Percentiles rank a stretch among this genome's conserved stretches.
phyloP scores from a whole-genome alignment of 345 rosid genomes.

The Brassica incana region DNA sequence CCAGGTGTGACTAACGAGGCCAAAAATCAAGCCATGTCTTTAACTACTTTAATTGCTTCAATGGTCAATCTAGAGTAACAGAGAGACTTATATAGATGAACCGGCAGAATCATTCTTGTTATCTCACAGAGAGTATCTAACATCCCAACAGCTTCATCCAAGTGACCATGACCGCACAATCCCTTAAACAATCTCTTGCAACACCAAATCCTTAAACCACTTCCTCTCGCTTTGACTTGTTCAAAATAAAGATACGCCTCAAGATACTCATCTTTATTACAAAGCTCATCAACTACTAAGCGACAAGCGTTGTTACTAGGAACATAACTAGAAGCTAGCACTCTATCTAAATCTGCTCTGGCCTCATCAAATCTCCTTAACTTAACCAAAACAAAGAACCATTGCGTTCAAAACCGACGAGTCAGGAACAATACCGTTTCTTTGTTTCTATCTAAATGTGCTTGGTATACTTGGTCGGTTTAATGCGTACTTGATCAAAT shows the following conservation, averaged over 20 bases:
- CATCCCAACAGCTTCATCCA: slow-evolving; percentile 54
- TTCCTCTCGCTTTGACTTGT: slow-evolving; percentile 33
- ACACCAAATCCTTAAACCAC: slow-evolving; percentile 45
- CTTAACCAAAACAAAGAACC: slow-evolving; percentile 54
- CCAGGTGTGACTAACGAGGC: slow-evolving; percentile 38
- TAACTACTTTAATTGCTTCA: slow-evolving; percentile 56
- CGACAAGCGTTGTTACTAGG: slow-evolving; percentile 44
- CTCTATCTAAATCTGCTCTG: slow-evolving; percentile 45
- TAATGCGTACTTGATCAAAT: not conserved
- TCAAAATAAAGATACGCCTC: slow-evolving; percentile 54
- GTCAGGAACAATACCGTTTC: slow-evolving; percentile 49
- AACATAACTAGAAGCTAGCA: slow-evolving; percentile 38
- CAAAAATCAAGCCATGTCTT: slow-evolving; percentile 51
- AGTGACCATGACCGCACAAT: slow-evolving; percentile 48
- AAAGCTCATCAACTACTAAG: slow-evolving; percentile 48
- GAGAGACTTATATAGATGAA: slow-evolving; percentile 54
- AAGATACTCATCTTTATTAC: slow-evolving; percentile 42
- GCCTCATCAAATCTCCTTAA: slow-evolving; percentile 62
- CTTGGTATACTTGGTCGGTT: slow-evolving; percentile 4
- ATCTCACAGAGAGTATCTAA: slow-evolving; percentile 49
- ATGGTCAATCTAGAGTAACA: slow-evolving; percentile 46
- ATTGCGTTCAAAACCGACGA: slow-evolving; percentile 47
- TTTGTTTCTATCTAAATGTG: not conserved
- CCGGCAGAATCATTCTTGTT: slow-evolving; percentile 42
- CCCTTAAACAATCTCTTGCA: slow-evolving; percentile 53